Evolutionary conservation across 768 basidiomycete species (phyloP).

Genomic region (Boletus sp.): DNA sequence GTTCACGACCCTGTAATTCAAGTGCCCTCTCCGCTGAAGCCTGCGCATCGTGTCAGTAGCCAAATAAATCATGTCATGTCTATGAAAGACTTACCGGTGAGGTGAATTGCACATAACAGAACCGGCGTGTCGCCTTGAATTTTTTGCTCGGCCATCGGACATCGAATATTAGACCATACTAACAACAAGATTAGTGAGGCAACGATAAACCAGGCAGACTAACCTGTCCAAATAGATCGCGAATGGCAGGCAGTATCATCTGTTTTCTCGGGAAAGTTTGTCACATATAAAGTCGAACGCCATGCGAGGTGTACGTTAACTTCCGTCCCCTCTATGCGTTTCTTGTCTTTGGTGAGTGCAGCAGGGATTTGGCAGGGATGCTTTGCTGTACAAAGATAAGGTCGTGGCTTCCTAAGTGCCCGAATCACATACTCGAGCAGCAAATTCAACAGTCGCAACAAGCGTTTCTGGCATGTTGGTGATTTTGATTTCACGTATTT

Average conservation of each 20-base stretch:
- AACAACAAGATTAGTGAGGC: conserved; percentile 1
- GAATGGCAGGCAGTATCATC: conserved; percentile 71
- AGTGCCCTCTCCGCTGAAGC: conserved; percentile 70
- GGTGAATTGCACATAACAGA: conserved; percentile 90
- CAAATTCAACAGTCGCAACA: conserved; percentile 90
- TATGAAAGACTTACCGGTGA: conserved; percentile 60
- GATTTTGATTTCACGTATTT: conserved; percentile 81
- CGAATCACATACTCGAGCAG: conserved; percentile 42
- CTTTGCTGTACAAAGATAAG: conserved; percentile 46
- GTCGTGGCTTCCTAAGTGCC: not conserved
- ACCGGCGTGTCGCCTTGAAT: conserved; percentile 85
- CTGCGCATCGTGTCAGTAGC: conserved; percentile 34
- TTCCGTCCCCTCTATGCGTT: conserved; percentile 72
- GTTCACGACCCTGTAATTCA: conserved; percentile 73
- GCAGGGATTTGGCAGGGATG: no score
- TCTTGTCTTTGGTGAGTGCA: conserved; percentile 94
- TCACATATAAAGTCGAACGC: conserved; percentile 92
- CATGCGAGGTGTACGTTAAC: conserved; percentile 89
- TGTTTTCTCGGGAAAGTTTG: conserved; percentile 86
- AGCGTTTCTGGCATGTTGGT: conserved; percentile 54
- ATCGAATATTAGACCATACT: conserved; percentile 89
- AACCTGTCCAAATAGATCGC: conserved; percentile 79
- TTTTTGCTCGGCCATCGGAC: conserved; percentile 98
- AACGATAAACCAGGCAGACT: conserved; percentile 11
- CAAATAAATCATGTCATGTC: not conserved